phyloP scores from a whole-genome alignment of 139 green algal species.

The Edaphochlamys debaryana region DNA sequence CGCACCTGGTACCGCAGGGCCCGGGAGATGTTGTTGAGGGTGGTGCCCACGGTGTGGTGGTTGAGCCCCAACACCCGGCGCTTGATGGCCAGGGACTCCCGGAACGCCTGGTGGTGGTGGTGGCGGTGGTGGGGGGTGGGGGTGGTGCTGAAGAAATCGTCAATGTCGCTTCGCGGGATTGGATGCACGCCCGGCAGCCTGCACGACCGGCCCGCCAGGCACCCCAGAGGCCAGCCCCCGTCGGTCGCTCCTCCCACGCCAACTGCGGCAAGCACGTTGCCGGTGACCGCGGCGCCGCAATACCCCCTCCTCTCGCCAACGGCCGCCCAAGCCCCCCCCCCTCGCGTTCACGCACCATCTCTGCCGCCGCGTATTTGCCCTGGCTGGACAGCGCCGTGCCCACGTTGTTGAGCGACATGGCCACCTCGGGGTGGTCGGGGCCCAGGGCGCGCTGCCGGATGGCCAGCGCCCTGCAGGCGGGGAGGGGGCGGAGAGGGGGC shows the following conservation, averaged over 20 bases:
- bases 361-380: conserved; percentile 29
- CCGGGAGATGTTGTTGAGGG: conserved; percentile 43
- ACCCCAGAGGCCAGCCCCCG: no score
- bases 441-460: conserved; percentile 26
- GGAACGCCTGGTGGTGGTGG: conserved; percentile 6
- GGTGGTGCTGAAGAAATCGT: no score
- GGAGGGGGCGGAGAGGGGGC: neutral
- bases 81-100: conserved; percentile 41
- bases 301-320: no score
- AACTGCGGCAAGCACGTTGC: no score
- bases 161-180: no score
- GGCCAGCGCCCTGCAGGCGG: conserved; percentile 5
- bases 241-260: no score
- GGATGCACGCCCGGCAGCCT: no score
- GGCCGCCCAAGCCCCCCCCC: neutral
- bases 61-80: conserved; percentile 15
- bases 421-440: conserved; percentile 40
- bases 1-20: conserved; percentile 30
- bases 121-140: no score
- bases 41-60: conserved; percentile 37
- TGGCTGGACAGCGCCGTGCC: conserved; percentile 42
- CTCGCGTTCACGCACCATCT: conserved; percentile 23
- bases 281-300: no score
- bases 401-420: conserved; percentile 42
- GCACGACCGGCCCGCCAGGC: no score